Base-by-base conservation (phyloP, 768 basidiomycete genomes). In the Lactifluus echinatus region DNA sequence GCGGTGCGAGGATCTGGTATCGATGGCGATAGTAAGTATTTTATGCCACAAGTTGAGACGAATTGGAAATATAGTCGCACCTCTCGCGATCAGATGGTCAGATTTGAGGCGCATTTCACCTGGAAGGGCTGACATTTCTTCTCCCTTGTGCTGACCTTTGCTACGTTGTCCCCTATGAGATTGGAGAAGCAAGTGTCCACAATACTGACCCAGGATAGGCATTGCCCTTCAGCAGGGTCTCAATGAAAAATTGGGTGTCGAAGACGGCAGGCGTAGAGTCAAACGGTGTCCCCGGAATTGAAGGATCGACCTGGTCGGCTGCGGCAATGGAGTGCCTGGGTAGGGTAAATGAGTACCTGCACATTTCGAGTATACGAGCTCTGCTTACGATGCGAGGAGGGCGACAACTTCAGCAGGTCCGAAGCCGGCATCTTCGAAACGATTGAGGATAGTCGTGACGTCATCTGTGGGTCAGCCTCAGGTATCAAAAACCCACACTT, bases 51-150 rank as follows among this genome's bases (percentile, higher is more conserved):
- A n/a, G 37, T 4, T 15, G 19, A 37, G 24, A 48, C 12, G 34
- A 6, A 10, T 12, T n/a, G 8, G 12, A 21, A 26, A 42, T 19
- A 28, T 14, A 10, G 48, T 28, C 48, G 21, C 8, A 56, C 47
- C 34, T 29, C 70, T 70, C 21, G 70, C 69, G 29, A 72, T 57
- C 45, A 48, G 56, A 0, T 57, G 63, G 64, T 72, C 70, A 49
- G 70, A 71, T 61, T 71, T 64, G 33, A 72, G 69, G 49, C 71
- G 71, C 52, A 72, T 63, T 61, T 71, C 70, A 24, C 70, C 71
- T 31, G 6, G 39, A 33, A 72, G 66, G 2, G 70, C 66, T 31
- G 70, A 68, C 55, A 62, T 49, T 48, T 60, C 67, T 55, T 71
- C 70, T 36, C 70, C 69, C 56, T 57, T 63, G 63, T 70, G 63